Conservation (phyloP, 2,329 filamentous ascomycete species). For the Sphaerulina populicola region DNA sequence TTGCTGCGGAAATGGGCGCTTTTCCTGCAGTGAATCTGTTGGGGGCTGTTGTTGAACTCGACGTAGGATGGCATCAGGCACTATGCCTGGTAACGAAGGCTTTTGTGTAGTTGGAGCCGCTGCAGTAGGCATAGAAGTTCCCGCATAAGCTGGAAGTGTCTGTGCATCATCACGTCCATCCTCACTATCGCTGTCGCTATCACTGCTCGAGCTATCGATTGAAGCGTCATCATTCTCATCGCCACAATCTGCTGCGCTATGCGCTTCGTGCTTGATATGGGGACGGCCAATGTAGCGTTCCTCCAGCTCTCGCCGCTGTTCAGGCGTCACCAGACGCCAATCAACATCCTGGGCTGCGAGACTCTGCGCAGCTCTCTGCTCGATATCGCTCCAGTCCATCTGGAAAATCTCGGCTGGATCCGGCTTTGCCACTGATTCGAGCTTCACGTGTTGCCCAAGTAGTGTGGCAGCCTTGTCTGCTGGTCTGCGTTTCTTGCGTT, state of each 20-base stretch:
- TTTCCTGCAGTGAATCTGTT: neutral
- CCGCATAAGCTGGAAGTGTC: neutral
- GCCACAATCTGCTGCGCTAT: neutral
- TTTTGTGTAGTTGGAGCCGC: neutral
- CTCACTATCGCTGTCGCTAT: neutral
- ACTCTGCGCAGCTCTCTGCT: neutral
- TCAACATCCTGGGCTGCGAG: neutral
- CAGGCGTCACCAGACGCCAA: neutral
- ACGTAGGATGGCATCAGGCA: neutral
- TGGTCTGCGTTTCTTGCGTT: too few species aligned
- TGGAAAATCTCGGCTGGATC: neutral
- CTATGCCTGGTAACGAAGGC: neutral
- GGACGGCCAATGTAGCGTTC: neutral
- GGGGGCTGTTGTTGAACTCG: neutral
- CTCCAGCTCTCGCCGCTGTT: slow-evolving; percentile 1
- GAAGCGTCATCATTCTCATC: neutral
- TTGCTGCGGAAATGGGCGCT: neutral
- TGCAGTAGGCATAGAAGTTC: neutral
- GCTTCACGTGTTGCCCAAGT: neutral
- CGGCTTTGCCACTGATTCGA: neutral
- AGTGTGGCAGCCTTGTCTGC: too few species aligned
- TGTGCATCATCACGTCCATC: neutral
- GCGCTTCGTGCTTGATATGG: neutral
- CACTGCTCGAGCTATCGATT: neutral
- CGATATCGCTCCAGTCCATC: slow-evolving; percentile 2